These are phyloP conservation scores for Schoenoplectus tabernaemontani DNA, from an alignment of 202 grass and related monocot genomes.

Conservation along the genomic window DNA sequence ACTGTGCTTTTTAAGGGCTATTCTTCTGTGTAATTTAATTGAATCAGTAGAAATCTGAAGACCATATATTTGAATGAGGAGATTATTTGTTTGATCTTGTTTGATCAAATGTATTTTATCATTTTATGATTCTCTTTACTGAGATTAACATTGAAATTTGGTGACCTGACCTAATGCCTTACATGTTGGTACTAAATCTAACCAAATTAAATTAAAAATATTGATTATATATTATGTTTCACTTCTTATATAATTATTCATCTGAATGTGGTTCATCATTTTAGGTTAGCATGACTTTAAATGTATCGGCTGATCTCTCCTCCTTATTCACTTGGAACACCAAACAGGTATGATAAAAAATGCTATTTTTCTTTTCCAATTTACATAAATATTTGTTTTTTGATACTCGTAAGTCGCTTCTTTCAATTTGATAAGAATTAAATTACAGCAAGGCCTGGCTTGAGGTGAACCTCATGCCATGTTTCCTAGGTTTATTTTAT, in stretches of 20 bases:
- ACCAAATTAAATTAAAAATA: not conserved
- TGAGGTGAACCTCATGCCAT: not conserved
- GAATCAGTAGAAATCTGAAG: not conserved
- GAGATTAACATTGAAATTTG: conserved; percentile 9
- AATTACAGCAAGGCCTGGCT: not conserved
- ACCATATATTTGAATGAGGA: not conserved
- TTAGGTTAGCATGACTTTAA: conserved; percentile 92
- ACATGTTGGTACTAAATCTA: not conserved
- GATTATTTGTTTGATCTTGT: not conserved
- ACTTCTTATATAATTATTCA: not conserved
- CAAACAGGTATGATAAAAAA: conserved; percentile 63
- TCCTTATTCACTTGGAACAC: conserved; percentile 98
- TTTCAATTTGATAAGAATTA: not conserved
- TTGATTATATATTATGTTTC: not conserved
- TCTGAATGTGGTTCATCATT: conserved; percentile 9
- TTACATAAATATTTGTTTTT: not conserved
- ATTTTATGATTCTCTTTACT: not conserved
- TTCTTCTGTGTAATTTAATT: not conserved
- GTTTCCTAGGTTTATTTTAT: not conserved
- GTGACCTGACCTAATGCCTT: not conserved
- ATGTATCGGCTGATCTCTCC: conserved; percentile 85
- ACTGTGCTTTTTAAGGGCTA: not conserved
- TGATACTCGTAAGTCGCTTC: not conserved
- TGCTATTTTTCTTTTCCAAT: not conserved
- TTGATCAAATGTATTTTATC: not conserved